Evolutionary conservation across 2,329 filamentous ascomycete genomes (phyloP).

Genomic region (Botrytis hyacinthi): DNA sequence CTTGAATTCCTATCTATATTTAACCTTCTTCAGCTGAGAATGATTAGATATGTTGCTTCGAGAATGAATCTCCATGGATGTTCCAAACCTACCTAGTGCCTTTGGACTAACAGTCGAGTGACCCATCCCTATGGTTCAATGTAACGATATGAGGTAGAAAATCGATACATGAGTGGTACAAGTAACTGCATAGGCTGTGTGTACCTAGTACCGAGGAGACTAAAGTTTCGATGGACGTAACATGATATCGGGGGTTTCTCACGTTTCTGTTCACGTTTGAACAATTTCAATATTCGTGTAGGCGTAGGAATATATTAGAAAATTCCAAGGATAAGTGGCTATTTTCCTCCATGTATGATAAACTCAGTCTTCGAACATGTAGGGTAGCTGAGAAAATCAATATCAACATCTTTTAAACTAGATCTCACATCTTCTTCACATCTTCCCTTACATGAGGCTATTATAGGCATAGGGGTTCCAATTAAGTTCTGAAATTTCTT

Average conservation of each 20-base stretch:
- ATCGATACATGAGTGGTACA: not conserved
- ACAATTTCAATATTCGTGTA: not conserved
- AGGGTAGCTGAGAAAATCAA: no score
- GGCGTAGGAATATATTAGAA: no score
- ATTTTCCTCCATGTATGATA: not conserved
- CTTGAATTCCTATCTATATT: not conserved
- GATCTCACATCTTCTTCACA: not conserved
- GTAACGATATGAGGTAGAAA: not conserved
- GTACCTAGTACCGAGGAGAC: not conserved
- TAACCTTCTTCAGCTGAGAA: not conserved
- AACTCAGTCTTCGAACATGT: not conserved
- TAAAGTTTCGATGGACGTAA: not conserved
- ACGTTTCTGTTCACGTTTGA: not conserved
- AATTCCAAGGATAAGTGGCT: not conserved
- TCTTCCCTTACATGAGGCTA: not conserved
- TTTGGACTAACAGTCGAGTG: not conserved
- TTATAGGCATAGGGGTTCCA: not conserved
- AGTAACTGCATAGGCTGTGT: not conserved
- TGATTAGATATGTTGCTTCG: not conserved
- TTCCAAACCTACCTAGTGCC: not conserved
- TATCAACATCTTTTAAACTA: not conserved
- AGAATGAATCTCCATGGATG: not conserved
- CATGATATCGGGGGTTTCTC: not conserved
- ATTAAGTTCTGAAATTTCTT: slow-evolving; percentile 5
- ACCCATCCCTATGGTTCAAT: not conserved